Evolutionary conservation across 257 asterid genomes (phyloP).

Genomic region (Leonotis leonurus): DNA sequence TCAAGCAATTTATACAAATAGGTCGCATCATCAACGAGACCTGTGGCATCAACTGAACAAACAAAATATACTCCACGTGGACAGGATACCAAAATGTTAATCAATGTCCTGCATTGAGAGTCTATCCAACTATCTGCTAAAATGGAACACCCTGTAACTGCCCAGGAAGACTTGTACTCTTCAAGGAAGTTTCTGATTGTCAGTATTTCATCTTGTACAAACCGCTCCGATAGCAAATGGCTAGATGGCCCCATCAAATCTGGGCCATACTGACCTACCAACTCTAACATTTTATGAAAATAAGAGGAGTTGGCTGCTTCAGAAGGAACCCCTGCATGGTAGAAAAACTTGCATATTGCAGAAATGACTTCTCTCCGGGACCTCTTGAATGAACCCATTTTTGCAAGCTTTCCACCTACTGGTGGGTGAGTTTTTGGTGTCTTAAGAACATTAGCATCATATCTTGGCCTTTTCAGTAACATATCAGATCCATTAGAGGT

Average conservation of each 20-base stretch:
- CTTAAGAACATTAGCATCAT: slow-evolving; percentile 40
- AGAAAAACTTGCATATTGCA: slow-evolving; percentile 82
- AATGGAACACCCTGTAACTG: slow-evolving; percentile 81
- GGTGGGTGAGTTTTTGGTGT: slow-evolving; percentile 38
- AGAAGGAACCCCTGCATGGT: slow-evolving; percentile 80
- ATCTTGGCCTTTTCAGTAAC: slow-evolving; percentile 46
- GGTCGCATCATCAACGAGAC: slow-evolving; percentile 51
- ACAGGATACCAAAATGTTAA: slow-evolving; percentile 77
- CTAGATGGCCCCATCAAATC: slow-evolving; percentile 62
- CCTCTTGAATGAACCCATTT: slow-evolving; percentile 46
- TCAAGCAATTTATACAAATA: slow-evolving; percentile 69
- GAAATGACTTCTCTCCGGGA: slow-evolving; percentile 72
- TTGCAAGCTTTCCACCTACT: slow-evolving; percentile 40
- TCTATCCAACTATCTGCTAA: slow-evolving; percentile 84
- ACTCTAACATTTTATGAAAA: slow-evolving; percentile 77
- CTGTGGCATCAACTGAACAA: slow-evolving; percentile 78
- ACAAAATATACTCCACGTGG: slow-evolving; percentile 85
- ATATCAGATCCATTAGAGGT: slow-evolving; percentile 41
- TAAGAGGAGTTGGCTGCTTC: slow-evolving; percentile 82
- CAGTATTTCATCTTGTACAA: slow-evolving; percentile 61
- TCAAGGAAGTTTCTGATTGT: slow-evolving; percentile 55
- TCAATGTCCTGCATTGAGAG: slow-evolving; percentile 51
- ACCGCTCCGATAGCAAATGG: slow-evolving; percentile 61
- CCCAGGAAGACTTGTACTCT: slow-evolving; percentile 86
- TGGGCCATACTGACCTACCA: slow-evolving; percentile 69